Evolutionary conservation across 257 asterid genomes (phyloP).

Genomic region (Forsythia suspensa): DNA sequence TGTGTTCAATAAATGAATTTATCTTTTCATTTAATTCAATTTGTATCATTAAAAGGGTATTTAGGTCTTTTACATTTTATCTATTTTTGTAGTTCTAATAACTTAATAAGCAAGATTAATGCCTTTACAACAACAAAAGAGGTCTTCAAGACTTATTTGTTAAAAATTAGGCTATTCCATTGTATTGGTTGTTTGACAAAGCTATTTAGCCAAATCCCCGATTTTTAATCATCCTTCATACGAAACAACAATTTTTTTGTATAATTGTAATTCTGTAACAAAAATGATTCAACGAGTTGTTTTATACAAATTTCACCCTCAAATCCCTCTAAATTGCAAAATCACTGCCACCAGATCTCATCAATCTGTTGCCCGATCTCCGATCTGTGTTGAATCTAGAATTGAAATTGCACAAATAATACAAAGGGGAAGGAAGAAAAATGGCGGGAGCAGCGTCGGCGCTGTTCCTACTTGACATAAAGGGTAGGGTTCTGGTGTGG

Average conservation of each 20-base stretch:
- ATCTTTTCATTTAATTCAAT: too few relatives aligned
- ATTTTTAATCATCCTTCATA: background rate
- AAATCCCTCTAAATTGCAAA: background rate
- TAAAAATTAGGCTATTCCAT: too few relatives aligned
- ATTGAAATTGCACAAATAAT: background rate
- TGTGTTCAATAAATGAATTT: too few relatives aligned
- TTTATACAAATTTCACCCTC: background rate
- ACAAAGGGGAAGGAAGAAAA: background rate
- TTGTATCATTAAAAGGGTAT: too few relatives aligned
- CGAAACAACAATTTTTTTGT: background rate
- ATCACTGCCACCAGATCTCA: background rate
- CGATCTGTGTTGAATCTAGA: background rate
- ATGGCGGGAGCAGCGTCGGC: conserved; percentile 55
- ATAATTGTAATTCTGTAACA: background rate
- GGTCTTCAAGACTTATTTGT: too few relatives aligned
- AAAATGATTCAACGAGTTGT: background rate
- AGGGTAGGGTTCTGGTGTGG: conserved; percentile 47
- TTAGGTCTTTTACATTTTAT: too few relatives aligned
- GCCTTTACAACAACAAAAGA: too few relatives aligned
- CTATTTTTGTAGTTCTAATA: too few relatives aligned
- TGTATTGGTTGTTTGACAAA: too few relatives aligned
- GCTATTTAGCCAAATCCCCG: too few relatives aligned
- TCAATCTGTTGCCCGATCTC: conserved; percentile 4
- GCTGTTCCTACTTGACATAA: conserved; percentile 41
- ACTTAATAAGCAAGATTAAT: too few relatives aligned